A percentile compares a stretch with the other conserved stretches of the same genome.
phyloP scores from a whole-genome alignment of 306 rosid species.

The Vicia sativa region DNA sequence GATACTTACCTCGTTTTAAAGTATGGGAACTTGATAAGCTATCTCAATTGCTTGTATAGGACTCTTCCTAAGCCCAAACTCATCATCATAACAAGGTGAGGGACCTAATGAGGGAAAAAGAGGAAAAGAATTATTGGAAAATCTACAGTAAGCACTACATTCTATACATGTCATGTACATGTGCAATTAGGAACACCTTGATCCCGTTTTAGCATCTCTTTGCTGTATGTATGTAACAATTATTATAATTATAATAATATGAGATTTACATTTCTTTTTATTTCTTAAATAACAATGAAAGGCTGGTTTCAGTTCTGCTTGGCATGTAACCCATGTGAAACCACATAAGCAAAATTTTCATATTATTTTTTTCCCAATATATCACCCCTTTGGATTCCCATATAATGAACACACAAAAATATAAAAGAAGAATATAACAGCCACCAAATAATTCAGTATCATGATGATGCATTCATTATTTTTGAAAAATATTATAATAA shows the following conservation, averaged over 20 bases:
- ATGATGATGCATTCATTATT: constrained; percentile 16
- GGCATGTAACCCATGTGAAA: constrained; percentile 61
- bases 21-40: no score
- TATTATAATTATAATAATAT: constrained; percentile 22
- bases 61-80: constrained; percentile 9
- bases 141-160: constrained; percentile 8
- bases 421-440: constrained; percentile 2
- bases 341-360: constrained; percentile 47
- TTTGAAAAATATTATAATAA: constrained; percentile 24
- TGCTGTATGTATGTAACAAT: constrained; percentile 25
- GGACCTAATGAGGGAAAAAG: background rate
- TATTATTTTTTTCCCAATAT: constrained; percentile 26
- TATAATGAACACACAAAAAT: background rate
- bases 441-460: constrained; percentile 36
- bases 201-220: constrained; percentile 46
- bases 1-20: no score
- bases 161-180: constrained; percentile 47
- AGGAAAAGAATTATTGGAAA: background rate
- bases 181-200: constrained; percentile 51
- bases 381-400: constrained; percentile 33
- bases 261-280: constrained; percentile 16
- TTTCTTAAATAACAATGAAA: constrained; percentile 38
- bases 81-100: background rate
- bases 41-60: background rate
- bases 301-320: constrained; percentile 17